A percentile compares a stretch with the other conserved stretches of the same genome.
phyloP scores from a whole-genome alignment of 2,329 filamentous ascomycete genomes.

The Pseudopyrenochaeta lycopersici region DNA sequence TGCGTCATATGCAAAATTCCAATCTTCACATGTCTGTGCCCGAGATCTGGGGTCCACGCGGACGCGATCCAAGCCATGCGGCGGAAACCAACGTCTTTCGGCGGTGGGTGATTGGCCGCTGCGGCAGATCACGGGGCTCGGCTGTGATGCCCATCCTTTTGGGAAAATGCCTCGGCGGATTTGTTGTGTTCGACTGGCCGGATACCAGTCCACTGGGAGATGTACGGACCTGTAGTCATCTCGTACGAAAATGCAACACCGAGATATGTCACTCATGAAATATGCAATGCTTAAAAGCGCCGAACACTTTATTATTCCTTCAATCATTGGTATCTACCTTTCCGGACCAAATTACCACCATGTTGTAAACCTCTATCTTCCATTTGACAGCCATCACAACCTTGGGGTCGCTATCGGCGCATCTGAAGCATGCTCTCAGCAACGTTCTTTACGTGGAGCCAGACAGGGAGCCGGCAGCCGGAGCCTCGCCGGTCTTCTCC shows the following conservation, averaged over 20 bases:
- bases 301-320: not conserved
- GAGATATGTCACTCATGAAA: too few relatives aligned
- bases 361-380: not conserved
- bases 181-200: not conserved
- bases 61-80: conserved; percentile 19
- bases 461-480: conserved; percentile 38
- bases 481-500: conserved; percentile 37
- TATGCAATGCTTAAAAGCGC: too few relatives aligned
- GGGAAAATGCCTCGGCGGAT: conserved; percentile 11
- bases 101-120: conserved; percentile 13
- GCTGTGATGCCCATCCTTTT: conserved; percentile 1
- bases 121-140: not conserved
- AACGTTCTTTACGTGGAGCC: conserved; percentile 33
- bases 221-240: too few relatives aligned
- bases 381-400: not conserved
- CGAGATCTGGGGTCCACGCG: conserved; percentile 18
- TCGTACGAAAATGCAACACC: too few relatives aligned
- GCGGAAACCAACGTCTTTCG: conserved; percentile 14
- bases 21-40: conserved; percentile 20
- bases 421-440: conserved; percentile 1
- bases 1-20: conserved; percentile 6
- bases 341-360: not conserved
- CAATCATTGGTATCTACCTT: not conserved
- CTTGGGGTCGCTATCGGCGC: not conserved
- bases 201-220: not conserved